Conservation (phyloP, 2,329 filamentous ascomycete genomes). For the Phialophora chinensis region DNA sequence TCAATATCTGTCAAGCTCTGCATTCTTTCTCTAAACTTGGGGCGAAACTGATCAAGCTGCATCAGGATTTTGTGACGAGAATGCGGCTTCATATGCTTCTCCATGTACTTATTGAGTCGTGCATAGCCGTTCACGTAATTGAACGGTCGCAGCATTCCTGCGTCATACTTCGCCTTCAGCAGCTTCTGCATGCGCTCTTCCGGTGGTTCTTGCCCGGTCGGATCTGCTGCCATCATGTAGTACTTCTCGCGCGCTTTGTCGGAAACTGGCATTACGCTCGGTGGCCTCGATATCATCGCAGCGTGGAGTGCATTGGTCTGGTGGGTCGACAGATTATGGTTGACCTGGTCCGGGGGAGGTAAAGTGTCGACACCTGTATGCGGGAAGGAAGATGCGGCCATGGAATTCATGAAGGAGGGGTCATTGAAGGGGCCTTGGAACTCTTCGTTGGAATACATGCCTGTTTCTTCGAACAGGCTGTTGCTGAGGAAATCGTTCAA, state of each 20-base stretch:
- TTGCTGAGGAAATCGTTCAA: slow-evolving; percentile 96
- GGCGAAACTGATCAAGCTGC: slow-evolving; percentile 89
- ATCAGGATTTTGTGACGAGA: slow-evolving; percentile 91
- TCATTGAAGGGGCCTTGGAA: slow-evolving; percentile 66
- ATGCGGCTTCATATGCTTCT: slow-evolving; percentile 78
- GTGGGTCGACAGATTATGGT: slow-evolving; percentile 48
- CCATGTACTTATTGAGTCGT: slow-evolving; percentile 87
- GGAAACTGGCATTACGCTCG: slow-evolving; percentile 63
- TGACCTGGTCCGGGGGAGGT: slow-evolving; percentile 47
- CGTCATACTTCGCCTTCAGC: slow-evolving; percentile 93
- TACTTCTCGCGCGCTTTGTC: slow-evolving; percentile 80
- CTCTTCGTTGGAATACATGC: slow-evolving; percentile 70
- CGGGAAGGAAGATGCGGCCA: slow-evolving; percentile 44
- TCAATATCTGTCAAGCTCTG: slow-evolving; percentile 92
- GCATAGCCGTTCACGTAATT: slow-evolving; percentile 98
- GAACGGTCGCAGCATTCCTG: slow-evolving; percentile 91
- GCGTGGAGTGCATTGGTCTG: slow-evolving; percentile 46
- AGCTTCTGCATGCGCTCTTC: slow-evolving; percentile 96
- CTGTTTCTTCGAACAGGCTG: slow-evolving; percentile 80
- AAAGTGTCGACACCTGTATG: slow-evolving; percentile 42
- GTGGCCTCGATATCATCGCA: slow-evolving; percentile 66
- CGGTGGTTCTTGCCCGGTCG: slow-evolving; percentile 81
- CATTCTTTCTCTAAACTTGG: slow-evolving; percentile 94
- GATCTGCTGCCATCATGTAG: slow-evolving; percentile 95
- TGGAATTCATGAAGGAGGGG: slow-evolving; percentile 57